phyloP scores from a whole-genome alignment of 768 basidiomycete species.

The Psilocybe cubensis region DNA sequence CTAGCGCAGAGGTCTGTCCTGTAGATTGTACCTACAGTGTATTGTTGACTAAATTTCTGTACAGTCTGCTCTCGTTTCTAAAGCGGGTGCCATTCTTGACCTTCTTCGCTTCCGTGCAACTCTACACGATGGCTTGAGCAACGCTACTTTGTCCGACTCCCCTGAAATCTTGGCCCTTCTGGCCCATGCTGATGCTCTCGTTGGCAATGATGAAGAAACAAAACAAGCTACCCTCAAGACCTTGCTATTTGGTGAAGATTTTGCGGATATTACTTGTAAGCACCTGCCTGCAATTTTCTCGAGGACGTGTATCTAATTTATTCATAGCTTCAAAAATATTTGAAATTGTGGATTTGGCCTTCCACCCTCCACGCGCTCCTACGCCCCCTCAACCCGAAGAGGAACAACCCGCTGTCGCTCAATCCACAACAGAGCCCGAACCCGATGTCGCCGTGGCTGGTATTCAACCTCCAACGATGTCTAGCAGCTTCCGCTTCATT shows the following conservation, averaged over 20 bases:
- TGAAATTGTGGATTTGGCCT: constrained; percentile 56
- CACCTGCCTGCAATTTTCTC: constrained; percentile 12
- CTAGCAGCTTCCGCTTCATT: constrained; percentile 78
- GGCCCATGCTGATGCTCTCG: constrained; percentile 53
- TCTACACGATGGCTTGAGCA: constrained; percentile 46
- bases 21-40: neutral
- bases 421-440: constrained; percentile 21
- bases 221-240: constrained; percentile 57
- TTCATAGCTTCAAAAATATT: constrained; percentile 60
- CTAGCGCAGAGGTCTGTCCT: constrained; percentile 57
- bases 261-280: constrained; percentile 69
- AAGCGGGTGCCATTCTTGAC: constrained; percentile 54
- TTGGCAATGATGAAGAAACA: constrained; percentile 54
- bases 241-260: constrained; percentile 61
- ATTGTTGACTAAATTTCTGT: constrained; percentile 1
- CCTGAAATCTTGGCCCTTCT: constrained; percentile 59
- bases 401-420: constrained; percentile 20
- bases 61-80: constrained; percentile 48
- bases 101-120: constrained; percentile 62
- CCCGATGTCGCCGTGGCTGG: constrained; percentile 40
- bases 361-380: constrained; percentile 51
- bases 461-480: constrained; percentile 40
- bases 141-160: constrained; percentile 45
- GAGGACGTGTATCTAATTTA: too few relatives aligned
- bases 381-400: constrained; percentile 38